These are phyloP conservation scores for Pseudogymnoascus sp. DNA, from an alignment of 2,329 filamentous ascomycete species.

Conservation along the genomic window DNA sequence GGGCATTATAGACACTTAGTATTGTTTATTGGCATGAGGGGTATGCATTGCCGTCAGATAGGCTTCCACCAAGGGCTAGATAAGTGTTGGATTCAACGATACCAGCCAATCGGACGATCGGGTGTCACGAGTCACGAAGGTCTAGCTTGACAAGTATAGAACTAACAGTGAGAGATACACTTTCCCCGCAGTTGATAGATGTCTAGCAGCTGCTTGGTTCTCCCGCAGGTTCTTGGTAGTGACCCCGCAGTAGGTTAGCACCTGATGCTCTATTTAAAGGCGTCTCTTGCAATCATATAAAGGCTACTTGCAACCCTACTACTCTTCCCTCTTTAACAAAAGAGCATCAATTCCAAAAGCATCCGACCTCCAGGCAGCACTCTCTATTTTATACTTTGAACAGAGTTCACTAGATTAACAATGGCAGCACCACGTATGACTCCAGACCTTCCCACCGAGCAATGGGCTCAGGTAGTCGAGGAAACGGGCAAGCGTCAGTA, in stretches of 20 bases:
- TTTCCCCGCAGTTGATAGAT: background rate
- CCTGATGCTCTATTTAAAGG: background rate
- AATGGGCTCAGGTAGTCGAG: constrained; percentile 90
- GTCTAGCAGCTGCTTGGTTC: background rate
- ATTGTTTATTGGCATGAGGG: background rate
- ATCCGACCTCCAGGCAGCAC: background rate
- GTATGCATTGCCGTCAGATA: background rate
- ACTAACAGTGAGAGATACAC: background rate
- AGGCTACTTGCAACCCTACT: background rate
- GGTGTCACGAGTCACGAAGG: background rate
- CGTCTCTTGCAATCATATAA: background rate
- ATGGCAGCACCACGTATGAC: constrained; percentile 19
- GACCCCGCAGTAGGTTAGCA: background rate
- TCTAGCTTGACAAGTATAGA: background rate
- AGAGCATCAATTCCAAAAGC: background rate
- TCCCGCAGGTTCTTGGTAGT: background rate
- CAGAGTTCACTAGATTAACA: background rate
- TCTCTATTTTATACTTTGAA: background rate
- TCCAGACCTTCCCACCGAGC: constrained; percentile 63
- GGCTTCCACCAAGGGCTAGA: background rate
- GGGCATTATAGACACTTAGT: too few species aligned
- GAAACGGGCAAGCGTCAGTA: constrained; percentile 64
- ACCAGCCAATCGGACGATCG: background rate
- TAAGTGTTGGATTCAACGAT: background rate
- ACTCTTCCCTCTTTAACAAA: background rate